Conservation (phyloP, 306 rosid genomes). For the Trichosanthes cucumerina region DNA sequence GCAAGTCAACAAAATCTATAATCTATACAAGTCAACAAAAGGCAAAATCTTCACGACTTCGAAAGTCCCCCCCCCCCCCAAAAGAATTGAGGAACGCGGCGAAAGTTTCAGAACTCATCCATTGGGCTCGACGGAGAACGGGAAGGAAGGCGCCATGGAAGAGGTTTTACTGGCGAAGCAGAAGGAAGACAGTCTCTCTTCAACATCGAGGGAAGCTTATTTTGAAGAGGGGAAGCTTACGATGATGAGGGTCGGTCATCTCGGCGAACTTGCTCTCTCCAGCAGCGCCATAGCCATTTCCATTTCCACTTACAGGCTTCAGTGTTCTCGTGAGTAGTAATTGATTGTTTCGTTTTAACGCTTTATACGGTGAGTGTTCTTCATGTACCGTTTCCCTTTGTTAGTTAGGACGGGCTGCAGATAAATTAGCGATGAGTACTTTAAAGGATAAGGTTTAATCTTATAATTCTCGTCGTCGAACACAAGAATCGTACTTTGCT, state of each 20-base stretch:
- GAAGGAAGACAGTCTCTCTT: neutral
- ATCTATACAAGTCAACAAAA: too few relatives aligned
- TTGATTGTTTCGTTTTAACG: neutral
- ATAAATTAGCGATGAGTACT: neutral
- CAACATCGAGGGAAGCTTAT: neutral
- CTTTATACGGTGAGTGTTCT: neutral
- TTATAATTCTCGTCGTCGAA: neutral
- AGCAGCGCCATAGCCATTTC: constrained; percentile 49
- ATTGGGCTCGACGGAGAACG: neutral
- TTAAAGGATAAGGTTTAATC: neutral
- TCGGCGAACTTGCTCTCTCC: constrained; percentile 49
- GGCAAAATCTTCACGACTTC: too few relatives aligned
- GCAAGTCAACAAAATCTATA: too few relatives aligned
- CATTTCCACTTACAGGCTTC: constrained; percentile 38
- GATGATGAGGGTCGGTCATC: constrained; percentile 52
- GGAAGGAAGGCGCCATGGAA: neutral
- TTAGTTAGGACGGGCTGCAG: too few relatives aligned
- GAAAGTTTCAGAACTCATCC: neutral
- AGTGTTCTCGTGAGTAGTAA: constrained; percentile 38
- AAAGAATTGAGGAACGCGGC: neutral
- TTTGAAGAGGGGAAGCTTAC: constrained; percentile 33
- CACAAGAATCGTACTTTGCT: too few relatives aligned
- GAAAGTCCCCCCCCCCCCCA: too few relatives aligned
- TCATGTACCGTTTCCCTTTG: too few relatives aligned
- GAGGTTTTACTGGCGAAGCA: neutral